Percentiles rank a stretch among this genome's conserved stretches.
phyloP scores from a whole-genome alignment of 2,329 filamentous ascomycete species.

The Phyllosticta citriasiana region DNA sequence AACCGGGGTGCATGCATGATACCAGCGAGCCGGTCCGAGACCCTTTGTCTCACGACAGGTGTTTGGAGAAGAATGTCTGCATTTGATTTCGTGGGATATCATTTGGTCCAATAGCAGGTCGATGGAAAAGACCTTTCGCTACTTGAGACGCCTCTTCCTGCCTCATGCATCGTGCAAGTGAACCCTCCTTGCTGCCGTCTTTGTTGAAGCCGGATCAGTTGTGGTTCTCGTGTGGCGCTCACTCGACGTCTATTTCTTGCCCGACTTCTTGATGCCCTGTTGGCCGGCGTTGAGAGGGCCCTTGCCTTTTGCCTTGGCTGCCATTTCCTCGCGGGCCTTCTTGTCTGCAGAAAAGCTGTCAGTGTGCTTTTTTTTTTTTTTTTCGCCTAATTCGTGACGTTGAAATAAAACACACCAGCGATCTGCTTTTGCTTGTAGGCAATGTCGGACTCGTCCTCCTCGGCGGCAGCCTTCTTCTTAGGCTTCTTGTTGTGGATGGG shows the following conservation, averaged over 20 bases:
- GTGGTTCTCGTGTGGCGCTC: background rate
- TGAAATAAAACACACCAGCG: slow-evolving; percentile 52
- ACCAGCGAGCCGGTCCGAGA: background rate
- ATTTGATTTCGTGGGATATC: background rate
- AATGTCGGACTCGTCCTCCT: slow-evolving; percentile 78
- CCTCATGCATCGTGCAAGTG: background rate
- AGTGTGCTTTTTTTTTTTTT: background rate
- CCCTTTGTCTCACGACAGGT: background rate
- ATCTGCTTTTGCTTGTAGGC: slow-evolving; percentile 76
- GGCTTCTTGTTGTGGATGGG: slow-evolving; percentile 63
- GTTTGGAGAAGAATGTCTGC: background rate
- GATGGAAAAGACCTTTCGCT: background rate
- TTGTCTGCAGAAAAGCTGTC: slow-evolving; percentile 30
- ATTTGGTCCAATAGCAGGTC: background rate
- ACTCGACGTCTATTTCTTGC: slow-evolving; percentile 63
- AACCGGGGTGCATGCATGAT: background rate
- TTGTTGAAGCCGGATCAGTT: background rate
- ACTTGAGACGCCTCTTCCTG: background rate
- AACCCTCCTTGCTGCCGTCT: background rate
- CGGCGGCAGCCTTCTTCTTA: slow-evolving; percentile 70
- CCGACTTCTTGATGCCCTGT: slow-evolving; percentile 95
- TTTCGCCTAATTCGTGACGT: background rate
- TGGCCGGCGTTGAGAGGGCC: slow-evolving; percentile 75
- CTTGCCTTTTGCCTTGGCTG: slow-evolving; percentile 74
- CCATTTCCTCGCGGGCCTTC: slow-evolving; percentile 57